A percentile compares a stretch with the other conserved stretches of the same genome.
phyloP scores from a whole-genome alignment of 176 grass and related monocot species.

The Musa acuminata region DNA sequence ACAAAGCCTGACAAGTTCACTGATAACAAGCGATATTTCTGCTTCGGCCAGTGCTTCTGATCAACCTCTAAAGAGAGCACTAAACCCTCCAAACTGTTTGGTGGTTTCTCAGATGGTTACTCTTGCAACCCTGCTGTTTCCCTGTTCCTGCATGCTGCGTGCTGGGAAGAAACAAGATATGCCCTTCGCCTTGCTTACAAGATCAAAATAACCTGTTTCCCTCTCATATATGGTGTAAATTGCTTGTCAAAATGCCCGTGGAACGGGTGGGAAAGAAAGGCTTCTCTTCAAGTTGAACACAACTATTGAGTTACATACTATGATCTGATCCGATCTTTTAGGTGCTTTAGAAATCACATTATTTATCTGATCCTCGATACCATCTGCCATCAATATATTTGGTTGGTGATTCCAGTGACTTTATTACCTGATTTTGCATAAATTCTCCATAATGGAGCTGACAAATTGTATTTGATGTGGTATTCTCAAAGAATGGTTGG shows the following conservation, averaged over 20 bases:
- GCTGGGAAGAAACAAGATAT: background rate
- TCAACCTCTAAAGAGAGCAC: background rate
- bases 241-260: background rate
- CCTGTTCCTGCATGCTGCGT: background rate
- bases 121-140: background rate
- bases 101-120: background rate
- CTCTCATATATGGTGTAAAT: too few species aligned
- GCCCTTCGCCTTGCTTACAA: background rate
- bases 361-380: background rate
- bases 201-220: background rate
- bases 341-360: background rate
- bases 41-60: slow-evolving; percentile 93
- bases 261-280: background rate
- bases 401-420: too few species aligned
- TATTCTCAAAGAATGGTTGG: too few species aligned
- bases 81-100: background rate
- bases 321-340: background rate
- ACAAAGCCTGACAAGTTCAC: slow-evolving; percentile 28
- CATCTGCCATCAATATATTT: too few species aligned
- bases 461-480: too few species aligned
- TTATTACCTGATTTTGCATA: too few species aligned
- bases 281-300: too few species aligned
- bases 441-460: too few species aligned
- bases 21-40: slow-evolving; percentile 75
- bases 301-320: too few species aligned